These are phyloP conservation scores for Magnaporthiopsis rhizophila DNA, from an alignment of 2,329 filamentous ascomycete species.

Conservation along the genomic window DNA sequence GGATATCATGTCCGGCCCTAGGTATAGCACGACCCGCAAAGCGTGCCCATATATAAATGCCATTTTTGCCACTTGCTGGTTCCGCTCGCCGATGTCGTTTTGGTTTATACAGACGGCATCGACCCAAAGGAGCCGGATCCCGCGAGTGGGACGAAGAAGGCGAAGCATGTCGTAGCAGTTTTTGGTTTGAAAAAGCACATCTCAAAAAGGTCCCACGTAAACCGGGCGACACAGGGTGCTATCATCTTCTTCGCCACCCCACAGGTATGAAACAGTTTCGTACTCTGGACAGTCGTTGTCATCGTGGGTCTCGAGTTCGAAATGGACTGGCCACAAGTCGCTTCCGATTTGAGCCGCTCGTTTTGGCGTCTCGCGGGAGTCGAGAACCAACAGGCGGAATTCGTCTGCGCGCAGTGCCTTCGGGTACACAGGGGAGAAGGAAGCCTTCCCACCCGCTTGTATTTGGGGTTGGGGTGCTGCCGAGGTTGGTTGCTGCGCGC, in stretches of 20 bases:
- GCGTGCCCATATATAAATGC: conserved; percentile 9
- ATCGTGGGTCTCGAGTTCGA: background rate
- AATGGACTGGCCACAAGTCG: background rate
- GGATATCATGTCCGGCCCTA: conserved; percentile 10
- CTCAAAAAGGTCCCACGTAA: conserved; percentile 19
- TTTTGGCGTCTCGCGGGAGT: too few relatives aligned
- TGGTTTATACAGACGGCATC: conserved; percentile 18
- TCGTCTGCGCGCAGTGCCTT: background rate
- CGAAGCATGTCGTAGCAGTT: conserved; percentile 21
- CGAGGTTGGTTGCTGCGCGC: too few relatives aligned
- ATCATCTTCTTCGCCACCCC: conserved; percentile 18
- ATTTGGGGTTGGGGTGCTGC: background rate
- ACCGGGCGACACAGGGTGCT: conserved; percentile 14
- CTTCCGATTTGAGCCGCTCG: too few relatives aligned
- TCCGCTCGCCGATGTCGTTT: conserved; percentile 12
- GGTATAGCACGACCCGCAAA: conserved; percentile 6
- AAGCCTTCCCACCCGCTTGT: too few relatives aligned
- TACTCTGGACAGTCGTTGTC: conserved; percentile 6
- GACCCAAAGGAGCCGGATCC: conserved; percentile 12
- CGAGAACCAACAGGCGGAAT: background rate
- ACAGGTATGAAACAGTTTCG: conserved; percentile 3
- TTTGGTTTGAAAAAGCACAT: conserved; percentile 19
- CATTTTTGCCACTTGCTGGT: conserved; percentile 18
- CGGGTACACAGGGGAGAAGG: background rate
- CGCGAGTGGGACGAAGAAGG: conserved; percentile 10